A percentile compares a stretch with the other conserved stretches of the same genome.
Evolutionary conservation across 1,139 yeast genomes (phyloP).

Genomic region (Geotrichum siamense): DNA sequence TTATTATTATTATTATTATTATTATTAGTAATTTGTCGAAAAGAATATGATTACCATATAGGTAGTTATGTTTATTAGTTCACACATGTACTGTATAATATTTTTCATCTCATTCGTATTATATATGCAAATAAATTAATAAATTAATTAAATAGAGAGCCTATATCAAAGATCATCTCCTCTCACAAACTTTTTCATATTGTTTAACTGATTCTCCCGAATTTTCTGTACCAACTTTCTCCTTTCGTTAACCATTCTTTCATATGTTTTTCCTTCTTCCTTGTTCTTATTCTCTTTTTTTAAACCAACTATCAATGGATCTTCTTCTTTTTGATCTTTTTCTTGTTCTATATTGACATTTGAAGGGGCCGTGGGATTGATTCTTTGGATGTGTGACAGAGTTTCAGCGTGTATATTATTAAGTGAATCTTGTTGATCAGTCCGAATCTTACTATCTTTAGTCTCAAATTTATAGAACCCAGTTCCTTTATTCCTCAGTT

Average conservation of each 20-base stretch:
- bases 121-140: too few species aligned
- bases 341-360: not conserved
- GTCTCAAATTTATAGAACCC: slow-evolving; percentile 16
- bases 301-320: not conserved
- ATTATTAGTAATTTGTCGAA: too few species aligned
- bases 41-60: too few species aligned
- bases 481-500: slow-evolving; percentile 15
- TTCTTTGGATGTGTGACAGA: too few species aligned
- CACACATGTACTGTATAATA: too few species aligned
- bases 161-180: slow-evolving; percentile 12
- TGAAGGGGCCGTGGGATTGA: not conserved
- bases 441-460: slow-evolving; percentile 6
- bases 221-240: slow-evolving; percentile 11
- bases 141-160: too few species aligned
- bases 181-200: slow-evolving; percentile 14
- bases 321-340: not conserved
- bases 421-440: slow-evolving; percentile 11
- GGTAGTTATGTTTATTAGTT: too few species aligned
- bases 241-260: slow-evolving; percentile 11
- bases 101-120: too few species aligned
- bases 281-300: not conserved
- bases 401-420: slow-evolving; percentile 8
- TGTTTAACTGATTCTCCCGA: slow-evolving; percentile 3
- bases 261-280: slow-evolving; percentile 1
- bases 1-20: too few species aligned